Conservation (phyloP, 23 red algal species). For the Gracilaria domingensis region DNA sequence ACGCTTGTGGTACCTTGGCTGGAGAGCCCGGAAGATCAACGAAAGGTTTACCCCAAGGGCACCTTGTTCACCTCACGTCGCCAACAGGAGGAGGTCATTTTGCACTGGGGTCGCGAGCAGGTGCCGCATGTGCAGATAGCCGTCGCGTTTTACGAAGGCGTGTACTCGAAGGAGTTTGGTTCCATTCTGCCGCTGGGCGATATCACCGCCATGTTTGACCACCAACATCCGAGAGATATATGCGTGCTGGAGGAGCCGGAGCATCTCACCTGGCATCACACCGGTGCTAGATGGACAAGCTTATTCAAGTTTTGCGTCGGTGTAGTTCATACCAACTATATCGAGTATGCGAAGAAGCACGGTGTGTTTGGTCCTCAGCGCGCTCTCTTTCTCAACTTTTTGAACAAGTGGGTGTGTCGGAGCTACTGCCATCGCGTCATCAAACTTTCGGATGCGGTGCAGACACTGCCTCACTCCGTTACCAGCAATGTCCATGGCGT, state of each 20-base stretch:
- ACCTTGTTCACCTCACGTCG: slow-evolving; percentile 57
- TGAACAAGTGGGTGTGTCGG: slow-evolving; percentile 84
- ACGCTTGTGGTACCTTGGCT: slow-evolving; percentile 84
- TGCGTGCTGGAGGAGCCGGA: slow-evolving; percentile 88
- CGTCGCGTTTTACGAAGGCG: slow-evolving; percentile 74
- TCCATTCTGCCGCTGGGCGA: slow-evolving; percentile 78
- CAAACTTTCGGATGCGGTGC: slow-evolving; percentile 85
- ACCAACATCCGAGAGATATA: slow-evolving; percentile 60
- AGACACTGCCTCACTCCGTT: slow-evolving; percentile 65
- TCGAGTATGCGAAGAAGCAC: slow-evolving; percentile 76
- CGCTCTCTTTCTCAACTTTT: slow-evolving; percentile 67
- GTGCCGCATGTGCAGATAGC: slow-evolving; percentile 30
- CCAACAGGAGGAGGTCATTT: slow-evolving; percentile 62
- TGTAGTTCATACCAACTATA: slow-evolving; percentile 80
- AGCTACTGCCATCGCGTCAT: slow-evolving; percentile 80
- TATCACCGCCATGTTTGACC: slow-evolving; percentile 72
- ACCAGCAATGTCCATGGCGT: slow-evolving; percentile 84
- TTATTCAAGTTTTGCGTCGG: slow-evolving; percentile 75
- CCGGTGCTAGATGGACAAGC: slow-evolving; percentile 65
- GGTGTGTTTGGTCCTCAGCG: slow-evolving; percentile 72
- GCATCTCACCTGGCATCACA: slow-evolving; percentile 85
- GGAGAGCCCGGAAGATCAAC: slow-evolving; percentile 70
- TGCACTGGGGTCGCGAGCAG: slow-evolving; percentile 59
- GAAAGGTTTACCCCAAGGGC: slow-evolving; percentile 73
- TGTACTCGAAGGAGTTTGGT: slow-evolving; percentile 77